Percentiles rank a stretch among this genome's conserved stretches.
phyloP scores from a whole-genome alignment of 176 grass and related monocot genomes.

The Aegilops speltoides region DNA sequence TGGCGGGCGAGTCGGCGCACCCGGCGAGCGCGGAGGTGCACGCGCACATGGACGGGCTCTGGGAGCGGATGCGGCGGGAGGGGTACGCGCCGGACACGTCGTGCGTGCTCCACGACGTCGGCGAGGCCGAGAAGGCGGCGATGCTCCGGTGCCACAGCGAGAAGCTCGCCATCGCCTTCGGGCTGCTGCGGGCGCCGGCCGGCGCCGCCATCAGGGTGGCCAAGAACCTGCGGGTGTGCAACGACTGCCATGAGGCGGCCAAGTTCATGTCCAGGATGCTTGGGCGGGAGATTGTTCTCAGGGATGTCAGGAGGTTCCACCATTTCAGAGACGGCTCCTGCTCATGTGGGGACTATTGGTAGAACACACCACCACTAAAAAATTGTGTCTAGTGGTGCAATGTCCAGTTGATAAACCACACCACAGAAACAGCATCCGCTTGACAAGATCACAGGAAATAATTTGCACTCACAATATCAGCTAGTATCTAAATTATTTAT shows the following conservation, averaged over 20 bases:
- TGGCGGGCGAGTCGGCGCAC: slow-evolving; percentile 70
- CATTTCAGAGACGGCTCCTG: slow-evolving; percentile 75
- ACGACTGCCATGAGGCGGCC: slow-evolving; percentile 82
- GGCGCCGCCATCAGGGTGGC: slow-evolving; percentile 73
- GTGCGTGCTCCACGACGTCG: slow-evolving; percentile 78
- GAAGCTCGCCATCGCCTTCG: slow-evolving; percentile 90
- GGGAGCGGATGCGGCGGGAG: slow-evolving; percentile 69
- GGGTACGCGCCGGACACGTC: slow-evolving; percentile 81
- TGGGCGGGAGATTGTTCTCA: slow-evolving; percentile 71
- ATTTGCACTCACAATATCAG: too few species aligned
- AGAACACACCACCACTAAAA: neutral
- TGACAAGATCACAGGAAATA: too few species aligned
- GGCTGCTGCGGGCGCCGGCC: slow-evolving; percentile 55
- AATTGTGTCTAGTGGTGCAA: neutral
- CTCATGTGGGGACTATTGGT: slow-evolving; percentile 93
- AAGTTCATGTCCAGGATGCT: slow-evolving; percentile 85
- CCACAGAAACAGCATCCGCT: neutral
- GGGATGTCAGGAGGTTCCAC: slow-evolving; percentile 82
- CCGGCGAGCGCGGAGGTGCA: slow-evolving; percentile 62
- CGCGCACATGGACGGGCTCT: slow-evolving; percentile 58
- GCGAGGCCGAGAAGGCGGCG: slow-evolving; percentile 59
- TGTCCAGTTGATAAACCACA: neutral
- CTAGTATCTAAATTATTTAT: rapidly evolving
- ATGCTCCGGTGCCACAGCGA: slow-evolving; percentile 79
- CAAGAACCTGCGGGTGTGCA: slow-evolving; percentile 96